Base-by-base conservation (phyloP, 2,329 filamentous ascomycete species). In the Juglanconis sp. region DNA sequence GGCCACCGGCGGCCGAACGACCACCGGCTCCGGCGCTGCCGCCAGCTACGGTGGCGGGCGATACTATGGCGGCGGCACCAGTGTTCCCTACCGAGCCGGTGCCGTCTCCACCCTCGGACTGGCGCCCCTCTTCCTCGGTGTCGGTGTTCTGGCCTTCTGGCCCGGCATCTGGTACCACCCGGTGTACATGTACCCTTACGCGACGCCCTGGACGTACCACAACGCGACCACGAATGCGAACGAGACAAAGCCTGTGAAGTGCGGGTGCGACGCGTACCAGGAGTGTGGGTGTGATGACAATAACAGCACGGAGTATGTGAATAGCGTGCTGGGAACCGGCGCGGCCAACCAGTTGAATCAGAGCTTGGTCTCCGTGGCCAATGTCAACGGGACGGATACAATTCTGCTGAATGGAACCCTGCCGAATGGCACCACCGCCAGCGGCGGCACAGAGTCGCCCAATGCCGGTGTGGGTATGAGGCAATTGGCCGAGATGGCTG, bases 391-490 rank as follows among this genome's bases (percentile, higher is more conserved):
- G 53, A 88, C 81, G 1, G 74, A 74, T 63, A 87, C 84, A 1
- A 81, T 95, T 42, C 77, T 90, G 35, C 76, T 94, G 70, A 92
- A 92, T 70, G 91, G 91, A n/a, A 90, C 88, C 0, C 76, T 94
- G 3, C 83, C 87, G 35, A 88, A 89, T 65, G 85, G 84, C 53
- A 89, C 87, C 0, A 87, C 84, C 0, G 78, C 81, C 0, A 62
- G 76, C 3, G 78, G 77, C 11, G 80, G 77, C 32, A 74, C 71
- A 13, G 77, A 78, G 1, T 71, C 74, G 52, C 71, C 78, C 7
- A 71, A 65, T 24, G 74, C 73, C n/a, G 75, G 65, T 24, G 65
- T 63, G 3, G 68, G 72, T 35, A 63, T 77, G 63, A 65, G 64
- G 11, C 65, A 65, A 1, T 56, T 79, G 46, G 66, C 75, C 2